Evolutionary conservation across 768 basidiomycete species (phyloP), one percentile per base, ranked within the genome.

Genomic region (Tricholoma sp.): DNA sequence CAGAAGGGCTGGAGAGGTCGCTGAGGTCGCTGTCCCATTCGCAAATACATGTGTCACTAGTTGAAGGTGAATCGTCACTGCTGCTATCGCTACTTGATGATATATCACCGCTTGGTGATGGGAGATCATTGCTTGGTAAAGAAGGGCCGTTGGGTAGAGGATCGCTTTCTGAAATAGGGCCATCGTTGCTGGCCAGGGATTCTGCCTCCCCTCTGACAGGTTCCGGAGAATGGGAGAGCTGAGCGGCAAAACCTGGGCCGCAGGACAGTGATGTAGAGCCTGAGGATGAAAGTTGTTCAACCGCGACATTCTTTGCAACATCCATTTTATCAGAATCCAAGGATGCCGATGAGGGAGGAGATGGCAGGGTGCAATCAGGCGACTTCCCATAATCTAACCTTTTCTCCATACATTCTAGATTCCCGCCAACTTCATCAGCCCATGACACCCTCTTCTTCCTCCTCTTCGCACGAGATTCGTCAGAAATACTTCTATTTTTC

Each of bases 11-110:
- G 5, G 63, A 64, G 2, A 75, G 57, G 5, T 73, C 71, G 3
- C 67, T 69, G 22, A 74, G 64, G 31, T 74, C 73, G 43, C 72
- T 74, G 55, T 72, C 70, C 71, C 71, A 71, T 19, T 67, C 71
- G 31, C 56, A 27, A 8, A 68, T 62, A 3, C 41, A 29, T 24
- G 14, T n/a, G 5, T 39, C 56, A 29, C 27, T 21, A 19, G 41
- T 37, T 10, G 35, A 16, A 32, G 43, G 12, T 5, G 51, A 14
- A 2, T 21, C 47, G 10, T 55, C 34, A 27, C 14, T 22, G 35
- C 5, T 21, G 5, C 45, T 35, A 10, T 29, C 37, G 29, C 41
- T 27, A 27, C 24, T 27, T 27, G 24, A 27, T 27, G 24, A 5
- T 2, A 5, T 5, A 5, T 27, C 24, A 27, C 24, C 5, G 24